phyloP scores from a whole-genome alignment of 345 rosid genomes.

The Moringa oleifera region DNA sequence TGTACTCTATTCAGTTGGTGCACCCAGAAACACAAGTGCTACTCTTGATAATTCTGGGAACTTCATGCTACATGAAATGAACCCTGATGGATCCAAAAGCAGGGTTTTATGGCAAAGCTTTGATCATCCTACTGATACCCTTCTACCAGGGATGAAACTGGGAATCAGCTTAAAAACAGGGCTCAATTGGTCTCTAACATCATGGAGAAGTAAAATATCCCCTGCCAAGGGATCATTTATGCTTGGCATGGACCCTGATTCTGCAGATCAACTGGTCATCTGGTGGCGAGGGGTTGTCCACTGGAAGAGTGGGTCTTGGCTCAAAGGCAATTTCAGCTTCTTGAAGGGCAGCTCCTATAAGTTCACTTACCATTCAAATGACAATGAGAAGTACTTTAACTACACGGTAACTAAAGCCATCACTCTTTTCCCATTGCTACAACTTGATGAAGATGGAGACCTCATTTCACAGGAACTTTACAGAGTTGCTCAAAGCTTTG shows the following conservation, averaged over 20 bases:
- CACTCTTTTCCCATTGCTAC: not conserved
- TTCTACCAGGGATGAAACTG: too few relatives aligned
- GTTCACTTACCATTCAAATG: conserved; percentile 15
- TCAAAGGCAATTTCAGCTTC: not conserved
- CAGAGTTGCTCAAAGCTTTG: too few relatives aligned
- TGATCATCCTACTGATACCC: too few relatives aligned
- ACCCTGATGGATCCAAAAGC: too few relatives aligned
- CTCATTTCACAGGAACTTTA: too few relatives aligned
- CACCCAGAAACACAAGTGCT: conserved; percentile 24
- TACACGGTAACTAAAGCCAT: conserved; percentile 9
- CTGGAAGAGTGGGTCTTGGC: conserved; percentile 29
- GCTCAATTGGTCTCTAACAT: too few relatives aligned
- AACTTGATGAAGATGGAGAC: not conserved
- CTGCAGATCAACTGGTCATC: too few relatives aligned
- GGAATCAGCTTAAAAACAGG: too few relatives aligned
- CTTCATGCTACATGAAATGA: conserved; percentile 28
- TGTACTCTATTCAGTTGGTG: conserved; percentile 15
- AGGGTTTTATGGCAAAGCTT: too few relatives aligned
- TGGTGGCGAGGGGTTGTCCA: conserved; percentile 15
- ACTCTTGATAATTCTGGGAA: conserved; percentile 30
- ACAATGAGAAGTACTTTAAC: conserved; percentile 21
- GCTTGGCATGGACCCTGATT: conserved; percentile 25
- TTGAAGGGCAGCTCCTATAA: not conserved
- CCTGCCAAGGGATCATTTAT: conserved; percentile 20
- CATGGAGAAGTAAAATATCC: conserved; percentile 11